phyloP scores from a whole-genome alignment of 2,329 filamentous ascomycete genomes.

The Aspergillus udagawae region DNA sequence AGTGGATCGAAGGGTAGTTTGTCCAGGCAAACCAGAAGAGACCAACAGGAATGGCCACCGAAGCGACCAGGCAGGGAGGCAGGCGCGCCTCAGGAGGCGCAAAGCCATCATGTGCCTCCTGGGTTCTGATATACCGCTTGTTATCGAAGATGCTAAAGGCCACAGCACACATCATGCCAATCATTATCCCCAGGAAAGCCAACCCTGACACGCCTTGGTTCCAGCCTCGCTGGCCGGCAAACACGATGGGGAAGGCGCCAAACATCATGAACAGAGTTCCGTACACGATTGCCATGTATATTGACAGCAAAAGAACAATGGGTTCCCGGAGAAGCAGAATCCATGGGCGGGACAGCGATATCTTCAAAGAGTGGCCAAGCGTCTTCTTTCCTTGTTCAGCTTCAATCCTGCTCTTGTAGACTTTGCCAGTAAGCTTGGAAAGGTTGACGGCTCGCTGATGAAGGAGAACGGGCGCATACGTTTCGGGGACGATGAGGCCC shows the following conservation, averaged over 20 bases:
- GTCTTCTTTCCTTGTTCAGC: slow-evolving; percentile 41
- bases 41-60: slow-evolving; percentile 50
- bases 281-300: slow-evolving; percentile 29
- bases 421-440: slow-evolving; percentile 47
- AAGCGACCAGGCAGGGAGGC: slow-evolving; percentile 46
- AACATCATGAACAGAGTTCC: slow-evolving; percentile 30
- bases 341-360: slow-evolving; percentile 48
- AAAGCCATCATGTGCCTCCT: slow-evolving; percentile 18
- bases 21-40: slow-evolving; percentile 61
- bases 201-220: slow-evolving; percentile 24
- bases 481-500: slow-evolving; percentile 30
- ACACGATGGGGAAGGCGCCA: slow-evolving; percentile 28
- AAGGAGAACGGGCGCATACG: slow-evolving; percentile 50
- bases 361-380: slow-evolving; percentile 38
- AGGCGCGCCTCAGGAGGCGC: slow-evolving; percentile 54
- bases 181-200: slow-evolving; percentile 28
- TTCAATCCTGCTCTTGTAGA: slow-evolving; percentile 42
- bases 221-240: slow-evolving; percentile 20
- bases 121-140: slow-evolving; percentile 26
- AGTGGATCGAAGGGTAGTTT: slow-evolving; percentile 42
- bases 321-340: slow-evolving; percentile 48
- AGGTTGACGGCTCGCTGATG: slow-evolving; percentile 47
- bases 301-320: slow-evolving; percentile 26
- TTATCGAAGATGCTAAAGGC: slow-evolving; percentile 38
- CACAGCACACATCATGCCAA: slow-evolving; percentile 31